Percentiles rank a stretch among this genome's conserved stretches.
phyloP scores from a whole-genome alignment of 106 monocot genomes.

The Dendrobium huoshanense region DNA sequence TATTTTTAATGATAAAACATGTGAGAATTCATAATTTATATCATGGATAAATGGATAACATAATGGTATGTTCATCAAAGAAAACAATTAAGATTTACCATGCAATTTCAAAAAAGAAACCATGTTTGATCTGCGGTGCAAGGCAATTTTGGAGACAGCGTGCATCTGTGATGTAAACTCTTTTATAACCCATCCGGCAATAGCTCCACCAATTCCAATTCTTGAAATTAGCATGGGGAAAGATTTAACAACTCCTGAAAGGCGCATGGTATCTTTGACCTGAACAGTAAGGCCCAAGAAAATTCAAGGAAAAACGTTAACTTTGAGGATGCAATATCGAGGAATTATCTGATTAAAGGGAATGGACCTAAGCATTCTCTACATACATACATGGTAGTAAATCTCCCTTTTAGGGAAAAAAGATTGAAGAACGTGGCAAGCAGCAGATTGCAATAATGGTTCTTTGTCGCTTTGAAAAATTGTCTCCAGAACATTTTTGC shows the following conservation, averaged over 20 bases:
- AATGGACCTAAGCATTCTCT: not conserved
- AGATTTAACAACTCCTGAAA: slow-evolving; percentile 74
- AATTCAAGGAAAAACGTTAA: not conserved
- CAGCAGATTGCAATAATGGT: slow-evolving; percentile 78
- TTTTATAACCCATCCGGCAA: slow-evolving; percentile 67
- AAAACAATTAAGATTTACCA: slow-evolving; percentile 35
- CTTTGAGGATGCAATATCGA: not conserved
- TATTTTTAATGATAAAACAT: not conserved
- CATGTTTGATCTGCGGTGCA: slow-evolving; percentile 76
- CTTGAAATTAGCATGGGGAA: slow-evolving; percentile 61
- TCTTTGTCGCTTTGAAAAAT: slow-evolving; percentile 86
- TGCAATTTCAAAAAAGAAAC: slow-evolving; percentile 72
- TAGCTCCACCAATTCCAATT: slow-evolving; percentile 76
- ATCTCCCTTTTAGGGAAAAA: slow-evolving; percentile 80
- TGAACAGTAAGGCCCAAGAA: slow-evolving; percentile 24
- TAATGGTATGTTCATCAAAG: not conserved
- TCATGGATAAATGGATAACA: not conserved
- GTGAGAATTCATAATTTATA: not conserved
- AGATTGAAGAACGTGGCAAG: slow-evolving; percentile 87
- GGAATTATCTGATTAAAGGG: not conserved
- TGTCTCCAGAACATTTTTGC: slow-evolving; percentile 68
- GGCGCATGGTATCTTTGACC: slow-evolving; percentile 96
- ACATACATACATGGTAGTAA: slow-evolving; percentile 72
- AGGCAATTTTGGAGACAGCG: slow-evolving; percentile 87
- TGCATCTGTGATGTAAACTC: slow-evolving; percentile 77